These are phyloP conservation scores for Xylaria sp. DNA, from an alignment of 2,329 filamentous ascomycete species.

Conservation along the genomic window DNA sequence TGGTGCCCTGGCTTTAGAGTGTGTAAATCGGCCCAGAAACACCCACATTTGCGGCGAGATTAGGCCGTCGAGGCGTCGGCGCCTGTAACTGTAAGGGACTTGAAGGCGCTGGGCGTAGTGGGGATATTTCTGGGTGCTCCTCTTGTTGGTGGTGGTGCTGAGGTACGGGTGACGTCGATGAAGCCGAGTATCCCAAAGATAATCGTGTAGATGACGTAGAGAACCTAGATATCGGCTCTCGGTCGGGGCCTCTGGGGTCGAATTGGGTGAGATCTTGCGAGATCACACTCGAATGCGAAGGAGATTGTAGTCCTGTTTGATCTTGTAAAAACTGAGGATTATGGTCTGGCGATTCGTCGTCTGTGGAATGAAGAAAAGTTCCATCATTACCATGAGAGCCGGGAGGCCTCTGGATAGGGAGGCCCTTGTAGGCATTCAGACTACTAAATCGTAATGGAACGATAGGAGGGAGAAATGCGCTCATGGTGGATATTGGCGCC, in stretches of 20 bases:
- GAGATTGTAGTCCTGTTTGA: conserved; percentile 10
- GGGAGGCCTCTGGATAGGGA: neutral
- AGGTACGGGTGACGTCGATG: conserved; percentile 11
- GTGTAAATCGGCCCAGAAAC: conserved; percentile 10
- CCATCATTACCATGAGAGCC: conserved; percentile 1
- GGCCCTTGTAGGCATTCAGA: conserved; percentile 21
- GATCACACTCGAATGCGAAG: conserved; percentile 18
- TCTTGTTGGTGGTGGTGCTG: neutral
- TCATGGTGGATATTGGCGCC: neutral
- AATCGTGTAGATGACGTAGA: conserved; percentile 26
- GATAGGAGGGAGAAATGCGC: conserved; percentile 7
- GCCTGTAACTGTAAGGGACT: conserved; percentile 28
- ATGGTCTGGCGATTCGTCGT: conserved; percentile 17
- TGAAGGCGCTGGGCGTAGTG: conserved; percentile 28
- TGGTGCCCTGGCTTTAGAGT: neutral
- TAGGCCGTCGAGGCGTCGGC: conserved; percentile 31
- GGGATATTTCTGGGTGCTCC: conserved; percentile 18
- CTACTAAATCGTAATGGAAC: conserved; percentile 34
- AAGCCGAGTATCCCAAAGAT: conserved; percentile 27
- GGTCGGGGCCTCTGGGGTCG: conserved; percentile 5
- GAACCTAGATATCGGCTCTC: conserved; percentile 28
- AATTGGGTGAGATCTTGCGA: conserved; percentile 27
- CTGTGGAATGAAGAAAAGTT: conserved; percentile 25
- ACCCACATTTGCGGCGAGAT: conserved; percentile 1
- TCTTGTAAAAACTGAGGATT: neutral